phyloP scores from a whole-genome alignment of 2,329 filamentous ascomycete genomes.

The Zymoseptoria ardabiliae region DNA sequence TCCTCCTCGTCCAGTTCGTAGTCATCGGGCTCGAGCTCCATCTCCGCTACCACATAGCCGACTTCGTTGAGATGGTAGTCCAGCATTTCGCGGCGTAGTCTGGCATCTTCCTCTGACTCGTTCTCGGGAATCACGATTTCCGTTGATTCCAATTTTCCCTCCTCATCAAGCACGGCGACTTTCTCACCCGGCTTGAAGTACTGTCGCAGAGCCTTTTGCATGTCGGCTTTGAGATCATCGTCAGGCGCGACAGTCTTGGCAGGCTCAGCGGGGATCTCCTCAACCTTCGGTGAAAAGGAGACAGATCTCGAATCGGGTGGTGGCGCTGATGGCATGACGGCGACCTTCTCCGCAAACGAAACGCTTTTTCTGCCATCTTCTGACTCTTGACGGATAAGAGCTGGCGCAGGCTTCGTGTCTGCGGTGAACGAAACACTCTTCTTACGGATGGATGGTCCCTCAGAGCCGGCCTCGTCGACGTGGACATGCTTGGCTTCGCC shows the following conservation, averaged over 20 bases:
- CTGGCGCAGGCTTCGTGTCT: conserved; percentile 48
- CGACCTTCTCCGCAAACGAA: conserved; percentile 31
- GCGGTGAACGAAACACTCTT: conserved; percentile 59
- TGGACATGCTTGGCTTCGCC: not conserved
- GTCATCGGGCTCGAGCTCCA: conserved; percentile 64
- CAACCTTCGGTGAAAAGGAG: conserved; percentile 27
- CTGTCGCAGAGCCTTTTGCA: conserved; percentile 22
- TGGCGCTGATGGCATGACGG: conserved; percentile 28
- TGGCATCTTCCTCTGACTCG: conserved; percentile 74
- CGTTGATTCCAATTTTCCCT: conserved; percentile 33
- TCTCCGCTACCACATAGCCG: conserved; percentile 83
- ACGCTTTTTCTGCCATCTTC: conserved; percentile 29
- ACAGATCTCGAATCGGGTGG: conserved; percentile 27
- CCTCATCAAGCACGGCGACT: conserved; percentile 38
- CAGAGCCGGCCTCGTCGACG: conserved; percentile 5
- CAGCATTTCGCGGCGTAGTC: conserved; percentile 78
- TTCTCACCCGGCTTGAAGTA: conserved; percentile 32
- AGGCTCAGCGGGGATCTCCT: conserved; percentile 24
- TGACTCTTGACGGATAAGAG: conserved; percentile 24
- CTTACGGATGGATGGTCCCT: conserved; percentile 23
- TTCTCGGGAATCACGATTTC: conserved; percentile 59
- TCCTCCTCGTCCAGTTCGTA: conserved; percentile 41
- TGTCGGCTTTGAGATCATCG: conserved; percentile 8
- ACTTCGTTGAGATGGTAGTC: conserved; percentile 83
- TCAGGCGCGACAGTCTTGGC: not conserved